phyloP scores from a whole-genome alignment of 2,329 filamentous ascomycete species.

The Diplocarpon mali region DNA sequence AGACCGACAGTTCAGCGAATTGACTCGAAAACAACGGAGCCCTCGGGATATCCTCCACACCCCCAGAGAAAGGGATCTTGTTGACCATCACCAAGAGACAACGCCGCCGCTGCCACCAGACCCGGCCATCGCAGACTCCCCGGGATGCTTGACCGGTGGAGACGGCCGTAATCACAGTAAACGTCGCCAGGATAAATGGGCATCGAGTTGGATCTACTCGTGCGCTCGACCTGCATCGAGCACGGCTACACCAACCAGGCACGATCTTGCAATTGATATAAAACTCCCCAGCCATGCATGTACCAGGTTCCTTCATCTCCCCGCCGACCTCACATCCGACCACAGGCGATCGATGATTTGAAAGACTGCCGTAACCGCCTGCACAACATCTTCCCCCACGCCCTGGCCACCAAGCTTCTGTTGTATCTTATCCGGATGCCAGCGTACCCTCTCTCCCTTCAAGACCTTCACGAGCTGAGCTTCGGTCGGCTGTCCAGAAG shows the following conservation, averaged over 20 bases:
- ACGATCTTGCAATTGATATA: background rate
- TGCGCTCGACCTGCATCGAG: too few relatives aligned
- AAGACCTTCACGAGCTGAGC: constrained; percentile 40
- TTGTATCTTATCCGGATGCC: constrained; percentile 98
- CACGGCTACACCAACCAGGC: background rate
- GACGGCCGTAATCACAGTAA: too few relatives aligned
- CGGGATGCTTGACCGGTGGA: too few relatives aligned
- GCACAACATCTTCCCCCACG: constrained; percentile 62
- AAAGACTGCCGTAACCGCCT: constrained; percentile 78
- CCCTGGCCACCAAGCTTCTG: constrained; percentile 65
- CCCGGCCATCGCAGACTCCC: too few relatives aligned
- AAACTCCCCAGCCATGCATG: constrained; percentile 16
- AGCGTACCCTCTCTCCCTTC: constrained; percentile 78
- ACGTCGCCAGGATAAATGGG: too few relatives aligned
- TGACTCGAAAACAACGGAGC: too few relatives aligned
- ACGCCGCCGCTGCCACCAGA: too few relatives aligned
- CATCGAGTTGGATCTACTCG: too few relatives aligned
- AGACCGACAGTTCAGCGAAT: too few relatives aligned
- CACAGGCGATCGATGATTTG: constrained; percentile 80
- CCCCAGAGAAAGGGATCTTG: too few relatives aligned
- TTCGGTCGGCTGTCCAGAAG: constrained; percentile 21
- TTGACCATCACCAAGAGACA: too few relatives aligned
- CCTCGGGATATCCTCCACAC: too few relatives aligned
- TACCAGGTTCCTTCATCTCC: constrained; percentile 9
- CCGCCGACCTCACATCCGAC: constrained; percentile 37